Evolutionary conservation across 2,329 filamentous ascomycete genomes (phyloP).

Genomic region (Colletotrichum salicis): DNA sequence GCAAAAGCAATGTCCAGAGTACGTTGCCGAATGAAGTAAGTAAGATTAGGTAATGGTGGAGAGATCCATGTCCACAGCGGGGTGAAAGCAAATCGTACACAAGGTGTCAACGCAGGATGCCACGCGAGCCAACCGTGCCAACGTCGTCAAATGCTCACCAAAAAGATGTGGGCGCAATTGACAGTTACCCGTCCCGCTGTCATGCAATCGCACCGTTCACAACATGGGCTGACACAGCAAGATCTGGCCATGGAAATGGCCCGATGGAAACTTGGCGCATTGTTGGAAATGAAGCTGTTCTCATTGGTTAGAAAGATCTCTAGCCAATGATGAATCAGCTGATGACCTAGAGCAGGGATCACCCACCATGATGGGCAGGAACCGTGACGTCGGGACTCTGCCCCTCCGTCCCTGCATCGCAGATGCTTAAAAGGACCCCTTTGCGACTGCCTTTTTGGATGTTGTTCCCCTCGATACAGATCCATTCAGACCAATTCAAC

Average conservation of each 20-base stretch:
- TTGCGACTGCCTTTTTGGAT: neutral
- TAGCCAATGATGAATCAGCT: conserved; percentile 3
- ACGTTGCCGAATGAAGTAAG: too few relatives aligned
- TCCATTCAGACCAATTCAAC: neutral
- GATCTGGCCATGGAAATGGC: conserved; percentile 15
- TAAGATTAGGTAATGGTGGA: too few relatives aligned
- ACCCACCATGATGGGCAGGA: conserved; percentile 1
- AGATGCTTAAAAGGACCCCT: conserved; percentile 31
- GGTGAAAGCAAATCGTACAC: neutral
- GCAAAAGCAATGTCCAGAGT: too few relatives aligned
- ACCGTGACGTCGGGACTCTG: conserved; percentile 33
- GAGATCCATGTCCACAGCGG: too few relatives aligned
- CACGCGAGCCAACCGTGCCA: neutral
- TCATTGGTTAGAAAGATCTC: conserved; percentile 22
- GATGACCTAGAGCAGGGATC: conserved; percentile 26
- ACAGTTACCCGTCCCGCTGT: conserved; percentile 12
- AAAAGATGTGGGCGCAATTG: neutral
- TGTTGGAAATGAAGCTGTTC: conserved; percentile 3
- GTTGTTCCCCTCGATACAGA: neutral
- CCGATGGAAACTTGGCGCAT: neutral
- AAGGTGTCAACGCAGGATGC: neutral
- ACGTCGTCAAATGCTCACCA: conserved; percentile 3
- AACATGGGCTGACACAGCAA: conserved; percentile 23
- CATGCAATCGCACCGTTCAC: conserved; percentile 11
- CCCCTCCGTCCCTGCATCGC: conserved; percentile 28